phyloP scores from a whole-genome alignment of 164 flowering plant species.

The Nymphaea colorata region DNA sequence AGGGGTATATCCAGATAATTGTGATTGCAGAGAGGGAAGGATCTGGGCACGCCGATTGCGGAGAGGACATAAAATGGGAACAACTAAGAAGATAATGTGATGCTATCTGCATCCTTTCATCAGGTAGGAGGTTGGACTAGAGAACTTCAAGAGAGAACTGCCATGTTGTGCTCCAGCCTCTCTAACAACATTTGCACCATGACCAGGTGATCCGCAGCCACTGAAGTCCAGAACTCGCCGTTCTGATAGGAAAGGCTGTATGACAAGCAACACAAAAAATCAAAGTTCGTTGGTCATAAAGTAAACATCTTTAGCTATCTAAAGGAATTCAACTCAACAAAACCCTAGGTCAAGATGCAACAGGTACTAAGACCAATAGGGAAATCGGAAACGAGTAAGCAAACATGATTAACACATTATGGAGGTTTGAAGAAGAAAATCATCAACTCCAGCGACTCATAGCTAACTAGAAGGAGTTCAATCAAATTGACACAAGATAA shows the following conservation, averaged over 20 bases:
- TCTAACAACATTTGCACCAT: slow-evolving; percentile 27
- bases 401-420: not conserved
- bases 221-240: slow-evolving; percentile 85
- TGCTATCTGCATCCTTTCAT: slow-evolving; percentile 68
- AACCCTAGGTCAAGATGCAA: not conserved
- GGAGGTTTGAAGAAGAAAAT: not conserved
- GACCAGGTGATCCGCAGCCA: slow-evolving; percentile 72
- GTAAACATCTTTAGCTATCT: not conserved
- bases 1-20: too few species aligned
- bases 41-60: too few species aligned
- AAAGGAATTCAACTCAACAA: not conserved
- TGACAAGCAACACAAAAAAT: not conserved
- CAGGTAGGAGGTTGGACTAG: slow-evolving; percentile 66
- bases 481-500: too few species aligned
- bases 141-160: slow-evolving; percentile 10
- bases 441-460: not conserved
- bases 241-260: slow-evolving; percentile 43
- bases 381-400: not conserved
- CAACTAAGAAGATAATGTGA: too few species aligned
- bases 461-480: not conserved
- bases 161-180: slow-evolving; percentile 12
- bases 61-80: too few species aligned
- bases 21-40: too few species aligned
- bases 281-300: not conserved
- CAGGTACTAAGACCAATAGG: not conserved